Base-by-base conservation (phyloP, 2,329 filamentous ascomycete species). In the Plenodomus tracheiphilus region DNA sequence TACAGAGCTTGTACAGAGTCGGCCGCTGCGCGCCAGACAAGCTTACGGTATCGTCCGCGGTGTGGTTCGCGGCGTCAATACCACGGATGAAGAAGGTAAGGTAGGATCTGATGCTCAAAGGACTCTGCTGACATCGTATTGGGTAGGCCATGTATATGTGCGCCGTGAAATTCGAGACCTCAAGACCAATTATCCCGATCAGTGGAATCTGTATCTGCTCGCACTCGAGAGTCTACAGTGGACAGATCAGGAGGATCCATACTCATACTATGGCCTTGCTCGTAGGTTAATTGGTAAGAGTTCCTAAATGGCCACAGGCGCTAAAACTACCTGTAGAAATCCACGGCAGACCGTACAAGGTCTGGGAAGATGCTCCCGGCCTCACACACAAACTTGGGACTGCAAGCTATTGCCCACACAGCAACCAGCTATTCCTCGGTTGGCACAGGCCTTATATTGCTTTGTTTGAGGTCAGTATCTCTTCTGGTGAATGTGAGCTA, bases 381-480 rank as follows among this genome's bases (percentile, higher is more conserved):
- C 35, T 61, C 0, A 38, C 76, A 75, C 47, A 73, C 8, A 66
- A 65, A 40, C 51, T 61, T 2, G 59, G 56, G 1, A 54, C 36
- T 7, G 41, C 52, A 1, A 88, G 89, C 19, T 95, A 92, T 65
- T 96, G 91, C 67, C 83, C 84, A 4, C 91, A 96, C 69, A 82
- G 79, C 20, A 91, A 89, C 2, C 83, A 87, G 28, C 74, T 95
- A 13, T 94, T 96, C 67, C 81, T 88, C n/a, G 81, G 84, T 22
- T 96, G 91, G 91, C 91, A 96, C 76, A 81, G 91, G 18, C 88
- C 90, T 0, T 95, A 94, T 69, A 75, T 95, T 34, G 77, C 81
- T 2, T 73, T 87, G 1, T 85, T 77, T 53, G 79, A 88, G 73
- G 81, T 82, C 58, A 41, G 64, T 41, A 17, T 7, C 3, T 11